Evolutionary conservation across 2,329 filamentous ascomycete genomes (phyloP).

Genomic region (Metarhizium sp.): DNA sequence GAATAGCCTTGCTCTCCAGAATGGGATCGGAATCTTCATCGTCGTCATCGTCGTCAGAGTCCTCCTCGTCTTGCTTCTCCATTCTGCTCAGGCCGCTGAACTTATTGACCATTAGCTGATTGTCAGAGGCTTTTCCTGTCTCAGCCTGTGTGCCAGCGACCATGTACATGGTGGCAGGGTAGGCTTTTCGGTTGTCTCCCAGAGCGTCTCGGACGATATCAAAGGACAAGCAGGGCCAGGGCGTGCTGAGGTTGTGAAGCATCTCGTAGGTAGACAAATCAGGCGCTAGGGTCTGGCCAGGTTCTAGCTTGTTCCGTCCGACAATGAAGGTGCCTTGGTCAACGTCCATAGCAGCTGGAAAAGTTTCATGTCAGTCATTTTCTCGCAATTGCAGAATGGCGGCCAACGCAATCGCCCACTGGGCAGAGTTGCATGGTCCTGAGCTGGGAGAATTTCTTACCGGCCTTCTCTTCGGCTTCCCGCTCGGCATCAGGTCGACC

Average conservation of each 20-base stretch:
- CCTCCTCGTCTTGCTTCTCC: conserved; percentile 59
- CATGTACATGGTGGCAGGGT: conserved; percentile 90
- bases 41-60: conserved; percentile 61
- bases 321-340: conserved; percentile 95
- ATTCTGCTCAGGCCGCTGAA: conserved; percentile 85
- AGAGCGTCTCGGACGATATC: conserved; percentile 81
- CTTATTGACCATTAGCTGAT: conserved; percentile 93
- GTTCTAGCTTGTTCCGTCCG: conserved; percentile 81
- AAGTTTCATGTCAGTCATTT: neutral
- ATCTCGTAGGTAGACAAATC: conserved; percentile 96
- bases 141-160: conserved; percentile 94
- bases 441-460: conserved; percentile 20
- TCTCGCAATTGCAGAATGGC: neutral
- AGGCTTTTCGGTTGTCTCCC: conserved; percentile 83
- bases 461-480: conserved; percentile 76
- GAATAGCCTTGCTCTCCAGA: conserved; percentile 84
- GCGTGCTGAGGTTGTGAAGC: conserved; percentile 87
- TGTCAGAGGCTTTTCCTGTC: conserved; percentile 64
- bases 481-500: conserved; percentile 85
- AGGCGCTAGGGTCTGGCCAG: conserved; percentile 82
- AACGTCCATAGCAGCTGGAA: conserved; percentile 64
- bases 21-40: conserved; percentile 79
- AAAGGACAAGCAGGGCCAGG: conserved; percentile 95
- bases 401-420: neutral
- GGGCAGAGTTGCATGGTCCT: neutral